Evolutionary conservation across 2,329 filamentous ascomycete species (phyloP).

Genomic region (Colletotrichum sojae): DNA sequence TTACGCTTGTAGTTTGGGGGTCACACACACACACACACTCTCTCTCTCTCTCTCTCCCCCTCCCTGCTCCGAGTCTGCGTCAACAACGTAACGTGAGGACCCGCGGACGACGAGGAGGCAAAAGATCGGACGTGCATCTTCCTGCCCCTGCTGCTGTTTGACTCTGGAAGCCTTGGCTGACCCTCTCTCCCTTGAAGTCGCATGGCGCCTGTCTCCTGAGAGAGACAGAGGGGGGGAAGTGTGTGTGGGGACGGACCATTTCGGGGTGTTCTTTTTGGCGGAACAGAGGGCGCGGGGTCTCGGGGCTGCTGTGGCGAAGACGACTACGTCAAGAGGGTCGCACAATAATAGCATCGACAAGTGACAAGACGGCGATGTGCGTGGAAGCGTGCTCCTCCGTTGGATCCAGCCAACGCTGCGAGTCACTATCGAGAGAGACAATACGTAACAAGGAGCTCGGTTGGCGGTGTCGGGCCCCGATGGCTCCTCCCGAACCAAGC

Average conservation of each 20-base stretch:
- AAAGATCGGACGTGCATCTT: slow-evolving; percentile 25
- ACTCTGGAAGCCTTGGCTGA: slow-evolving; percentile 30
- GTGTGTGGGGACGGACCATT: slow-evolving; percentile 22
- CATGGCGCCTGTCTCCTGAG: no score
- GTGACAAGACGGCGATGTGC: slow-evolving; percentile 31
- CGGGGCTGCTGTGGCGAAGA: slow-evolving; percentile 29
- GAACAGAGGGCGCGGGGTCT: slow-evolving; percentile 21
- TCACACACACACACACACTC: slow-evolving; percentile 15
- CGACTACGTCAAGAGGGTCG: slow-evolving; percentile 37
- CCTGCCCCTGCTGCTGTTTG: slow-evolving; percentile 9
- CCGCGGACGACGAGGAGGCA: background rate
- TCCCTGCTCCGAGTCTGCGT: no score
- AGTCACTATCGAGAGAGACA: slow-evolving; percentile 22
- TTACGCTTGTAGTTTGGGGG: slow-evolving; percentile 3
- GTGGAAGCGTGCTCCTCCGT: background rate
- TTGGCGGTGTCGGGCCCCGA: slow-evolving; percentile 13
- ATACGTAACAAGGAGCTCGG: slow-evolving; percentile 13
- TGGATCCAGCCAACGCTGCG: background rate
- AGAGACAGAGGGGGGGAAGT: background rate
- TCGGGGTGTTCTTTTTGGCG: slow-evolving; percentile 3
- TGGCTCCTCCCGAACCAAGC: slow-evolving; percentile 3
- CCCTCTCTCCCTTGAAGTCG: slow-evolving; percentile 22
- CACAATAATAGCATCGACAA: slow-evolving; percentile 14
- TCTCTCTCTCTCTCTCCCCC: background rate
- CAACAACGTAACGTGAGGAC: background rate